Conservation (phyloP, 192 early-diverging fungal genomes). For the Gryganskiella cystojenkinii region DNA sequence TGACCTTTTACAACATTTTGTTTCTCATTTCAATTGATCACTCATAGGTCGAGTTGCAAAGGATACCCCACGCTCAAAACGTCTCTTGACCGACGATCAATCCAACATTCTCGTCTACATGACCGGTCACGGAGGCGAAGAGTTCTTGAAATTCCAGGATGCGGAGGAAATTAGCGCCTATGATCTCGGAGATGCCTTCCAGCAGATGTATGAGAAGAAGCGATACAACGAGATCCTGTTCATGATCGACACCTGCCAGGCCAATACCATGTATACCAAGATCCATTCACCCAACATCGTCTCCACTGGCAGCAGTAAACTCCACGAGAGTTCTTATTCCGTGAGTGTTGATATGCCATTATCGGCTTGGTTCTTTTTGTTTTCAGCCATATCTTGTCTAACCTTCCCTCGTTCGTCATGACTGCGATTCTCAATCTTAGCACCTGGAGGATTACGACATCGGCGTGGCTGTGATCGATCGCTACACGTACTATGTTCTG, state of each 20-base stretch:
- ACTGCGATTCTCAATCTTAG: conserved; percentile 41
- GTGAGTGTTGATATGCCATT: conserved; percentile 38
- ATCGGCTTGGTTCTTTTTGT: neutral
- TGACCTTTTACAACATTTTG: conserved; percentile 16
- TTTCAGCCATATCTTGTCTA: neutral
- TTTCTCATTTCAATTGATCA: too few species aligned
- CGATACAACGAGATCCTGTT: conserved; percentile 99
- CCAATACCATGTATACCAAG: conserved; percentile 95
- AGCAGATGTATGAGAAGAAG: conserved; percentile 98
- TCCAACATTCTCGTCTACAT: conserved; percentile 97
- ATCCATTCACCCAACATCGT: conserved; percentile 95
- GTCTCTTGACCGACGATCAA: conserved; percentile 94
- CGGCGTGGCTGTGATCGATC: conserved; percentile 97
- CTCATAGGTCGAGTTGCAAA: conserved; percentile 86
- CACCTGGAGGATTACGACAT: conserved; percentile 92
- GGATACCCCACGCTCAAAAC: conserved; percentile 93
- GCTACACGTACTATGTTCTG: conserved; percentile 96
- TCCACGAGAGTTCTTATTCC: conserved; percentile 94
- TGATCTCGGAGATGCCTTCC: conserved; percentile 96
- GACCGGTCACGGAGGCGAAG: conserved; percentile 99
- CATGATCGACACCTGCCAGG: conserved; percentile 99
- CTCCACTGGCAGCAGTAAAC: conserved; percentile 86
- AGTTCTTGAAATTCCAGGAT: conserved; percentile 99
- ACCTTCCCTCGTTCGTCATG: too few species aligned
- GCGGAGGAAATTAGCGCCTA: conserved; percentile 96